Evolutionary conservation across 2,329 filamentous ascomycete species (phyloP), one percentile per base, ranked within the genome.

Genomic region (Verticillium albo-atrum): DNA sequence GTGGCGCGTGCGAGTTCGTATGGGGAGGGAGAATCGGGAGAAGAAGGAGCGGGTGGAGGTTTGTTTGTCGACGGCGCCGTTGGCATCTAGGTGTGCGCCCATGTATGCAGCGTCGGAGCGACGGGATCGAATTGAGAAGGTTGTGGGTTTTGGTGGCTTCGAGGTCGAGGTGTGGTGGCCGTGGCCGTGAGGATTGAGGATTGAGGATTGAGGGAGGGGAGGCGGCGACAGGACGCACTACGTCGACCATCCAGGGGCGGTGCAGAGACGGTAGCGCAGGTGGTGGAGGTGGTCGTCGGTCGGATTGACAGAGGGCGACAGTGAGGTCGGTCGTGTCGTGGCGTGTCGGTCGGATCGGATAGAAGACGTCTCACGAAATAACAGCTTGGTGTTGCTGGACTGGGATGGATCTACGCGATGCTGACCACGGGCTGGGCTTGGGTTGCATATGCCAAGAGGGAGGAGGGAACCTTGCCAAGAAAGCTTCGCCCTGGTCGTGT

Each of bases 1-100:
- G 72, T 89, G 86, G 67, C 90, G 88, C 60, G 74, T 78, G 60
- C 80, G 78, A 61, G 78, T 79, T 53, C 81, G 79, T 60, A 83
- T 75, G 55, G 81, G 80, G 54, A 82, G 74, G 59, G 76, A 75
- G 63, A 85, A 73, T 58, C 82, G 81, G 64, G 82, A 83, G 66
- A 85, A 75, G 63, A 86, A 75, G 54, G 78, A 79, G 58, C 74
- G 71, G 60, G 72, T 73, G 54, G 76, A 68, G 60, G 75, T 72
- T 65, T 71, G 68, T 66, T 75, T 74, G 69, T 75, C 73, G 70
- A 73, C 66, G 37, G 55, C 37, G 68, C 73, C 72, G 68, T 72
- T 72, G 70, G 71, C 67, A 67, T 74, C 72, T 65, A 77, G 73
- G 72, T 68, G 69, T 32, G 55, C 67, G 68, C 79, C 75, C 75